Evolutionary conservation across 192 early-diverging fungal genomes (phyloP).

Genomic region (Gigaspora rosea): DNA sequence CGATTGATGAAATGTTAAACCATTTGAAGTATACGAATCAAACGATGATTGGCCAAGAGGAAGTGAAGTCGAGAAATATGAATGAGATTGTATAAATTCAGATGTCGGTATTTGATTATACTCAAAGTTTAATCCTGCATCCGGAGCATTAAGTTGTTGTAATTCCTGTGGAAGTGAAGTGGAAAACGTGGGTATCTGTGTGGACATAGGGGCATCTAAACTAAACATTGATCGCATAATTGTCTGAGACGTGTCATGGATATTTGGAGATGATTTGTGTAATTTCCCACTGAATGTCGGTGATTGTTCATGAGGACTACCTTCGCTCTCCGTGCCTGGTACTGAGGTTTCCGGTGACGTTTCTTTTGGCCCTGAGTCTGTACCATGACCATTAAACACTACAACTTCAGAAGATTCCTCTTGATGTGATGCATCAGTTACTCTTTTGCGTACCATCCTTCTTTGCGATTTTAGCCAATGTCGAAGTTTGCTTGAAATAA

Average conservation of each 20-base stretch:
- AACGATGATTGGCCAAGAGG: background rate
- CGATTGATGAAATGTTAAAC: background rate
- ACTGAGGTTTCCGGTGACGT: background rate
- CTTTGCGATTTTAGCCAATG: conserved; percentile 23
- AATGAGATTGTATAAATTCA: background rate
- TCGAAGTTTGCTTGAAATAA: conserved; percentile 20
- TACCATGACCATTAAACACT: background rate
- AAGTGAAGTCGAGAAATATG: conserved; percentile 3
- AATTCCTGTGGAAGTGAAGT: background rate
- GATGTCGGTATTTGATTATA: background rate
- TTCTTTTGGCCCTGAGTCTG: background rate
- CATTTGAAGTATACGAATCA: background rate
- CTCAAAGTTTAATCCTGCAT: background rate
- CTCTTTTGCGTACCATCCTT: conserved; percentile 10
- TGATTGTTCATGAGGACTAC: conserved; percentile 2
- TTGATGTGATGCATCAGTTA: background rate
- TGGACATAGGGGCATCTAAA: background rate
- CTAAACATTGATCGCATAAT: background rate
- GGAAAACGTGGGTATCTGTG: background rate
- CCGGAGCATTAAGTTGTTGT: background rate
- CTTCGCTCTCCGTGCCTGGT: conserved; percentile 15
- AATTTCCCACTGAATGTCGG: background rate
- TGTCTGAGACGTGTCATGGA: background rate
- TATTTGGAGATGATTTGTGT: background rate
- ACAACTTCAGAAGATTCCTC: background rate